phyloP scores from a whole-genome alignment of 768 basidiomycete genomes.

The Tricholoma terreum region DNA sequence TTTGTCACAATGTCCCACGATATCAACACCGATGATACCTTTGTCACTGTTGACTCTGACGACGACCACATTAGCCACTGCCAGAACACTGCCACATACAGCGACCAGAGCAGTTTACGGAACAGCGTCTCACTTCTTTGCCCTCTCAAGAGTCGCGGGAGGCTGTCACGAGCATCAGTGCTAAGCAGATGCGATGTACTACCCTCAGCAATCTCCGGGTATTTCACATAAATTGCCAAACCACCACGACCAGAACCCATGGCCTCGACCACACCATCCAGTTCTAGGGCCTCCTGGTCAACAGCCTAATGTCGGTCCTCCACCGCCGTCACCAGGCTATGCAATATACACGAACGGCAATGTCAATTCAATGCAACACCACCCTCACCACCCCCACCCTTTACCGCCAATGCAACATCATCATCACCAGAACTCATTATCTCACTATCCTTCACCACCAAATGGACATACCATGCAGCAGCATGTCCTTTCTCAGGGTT shows the following conservation, averaged over 20 bases:
- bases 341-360: constrained; percentile 72
- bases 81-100: constrained; percentile 15
- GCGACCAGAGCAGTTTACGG: constrained; percentile 6
- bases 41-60: constrained; percentile 14
- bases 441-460: constrained; percentile 79
- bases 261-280: constrained; percentile 61
- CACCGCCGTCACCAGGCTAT: constrained; percentile 72
- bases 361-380: constrained; percentile 61
- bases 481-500: constrained; percentile 54
- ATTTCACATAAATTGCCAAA: constrained; percentile 72
- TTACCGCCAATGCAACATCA: constrained; percentile 60
- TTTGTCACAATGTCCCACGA: constrained; percentile 19
- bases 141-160: constrained; percentile 1
- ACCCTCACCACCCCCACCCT: constrained; percentile 54
- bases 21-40: constrained; percentile 14
- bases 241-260: constrained; percentile 74
- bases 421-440: constrained; percentile 76
- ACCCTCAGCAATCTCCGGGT: constrained; percentile 80
- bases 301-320: constrained; percentile 57
- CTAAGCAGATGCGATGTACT: constrained; percentile 67
- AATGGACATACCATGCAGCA: constrained; percentile 60
- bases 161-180: constrained; percentile 13
- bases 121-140: not conserved
- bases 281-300: constrained; percentile 47
- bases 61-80: constrained; percentile 10